Percentiles rank a stretch among this genome's conserved stretches.
Evolutionary conservation across 2,329 filamentous ascomycete species (phyloP).

Genomic region (Aspergillus sp.): DNA sequence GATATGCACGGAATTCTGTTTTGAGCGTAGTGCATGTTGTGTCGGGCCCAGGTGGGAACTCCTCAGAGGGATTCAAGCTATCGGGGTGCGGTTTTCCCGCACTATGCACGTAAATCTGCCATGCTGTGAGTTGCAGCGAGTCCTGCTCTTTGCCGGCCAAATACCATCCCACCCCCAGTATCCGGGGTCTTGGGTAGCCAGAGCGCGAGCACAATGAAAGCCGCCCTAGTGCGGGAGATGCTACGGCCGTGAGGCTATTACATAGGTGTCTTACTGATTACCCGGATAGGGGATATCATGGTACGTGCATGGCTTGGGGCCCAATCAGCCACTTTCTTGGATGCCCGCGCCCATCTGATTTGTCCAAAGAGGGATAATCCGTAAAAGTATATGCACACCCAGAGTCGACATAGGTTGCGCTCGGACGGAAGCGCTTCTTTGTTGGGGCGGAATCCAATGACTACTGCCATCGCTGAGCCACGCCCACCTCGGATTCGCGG

Average conservation of each 20-base stretch:
- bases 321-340: constrained; percentile 5
- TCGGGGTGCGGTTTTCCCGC: neutral
- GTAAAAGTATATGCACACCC: neutral
- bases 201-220: neutral
- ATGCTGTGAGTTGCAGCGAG: neutral
- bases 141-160: neutral
- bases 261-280: neutral
- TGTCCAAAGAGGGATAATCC: constrained; percentile 3
- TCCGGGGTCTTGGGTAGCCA: neutral
- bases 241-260: neutral
- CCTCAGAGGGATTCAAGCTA: neutral
- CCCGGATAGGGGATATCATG: constrained; percentile 1
- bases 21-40: constrained; percentile 3
- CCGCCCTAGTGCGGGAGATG: neutral
- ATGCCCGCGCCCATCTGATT: constrained; percentile 9
- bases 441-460: neutral
- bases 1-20: constrained; percentile 6
- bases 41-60: neutral
- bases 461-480: constrained; percentile 4
- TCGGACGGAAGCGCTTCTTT: neutral
- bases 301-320: neutral
- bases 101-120: neutral
- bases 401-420: neutral
- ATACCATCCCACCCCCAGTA: neutral
- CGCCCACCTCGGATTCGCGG: constrained; percentile 3